Percentiles rank a stretch among this genome's conserved stretches.
phyloP scores from a whole-genome alignment of 1,139 yeast species.

The Schizosaccharomyces versatilis region DNA sequence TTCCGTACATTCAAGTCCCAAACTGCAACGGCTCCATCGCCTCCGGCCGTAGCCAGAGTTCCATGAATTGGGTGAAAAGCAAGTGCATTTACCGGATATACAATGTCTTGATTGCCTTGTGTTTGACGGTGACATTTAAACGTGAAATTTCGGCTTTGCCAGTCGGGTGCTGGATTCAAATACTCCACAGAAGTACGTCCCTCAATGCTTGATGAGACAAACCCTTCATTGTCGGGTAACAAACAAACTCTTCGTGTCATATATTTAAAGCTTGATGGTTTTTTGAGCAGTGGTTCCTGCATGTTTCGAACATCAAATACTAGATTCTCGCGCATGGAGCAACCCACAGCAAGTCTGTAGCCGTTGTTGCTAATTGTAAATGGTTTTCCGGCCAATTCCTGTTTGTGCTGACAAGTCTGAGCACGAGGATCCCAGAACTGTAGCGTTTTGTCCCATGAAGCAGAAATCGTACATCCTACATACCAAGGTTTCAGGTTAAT shows the following conservation, averaged over 20 bases:
- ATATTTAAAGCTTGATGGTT: conserved; percentile 51
- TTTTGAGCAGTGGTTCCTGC: conserved; percentile 26
- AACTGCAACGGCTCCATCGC: conserved; percentile 51
- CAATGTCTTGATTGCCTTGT: conserved; percentile 35
- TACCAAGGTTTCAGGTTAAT: background rate
- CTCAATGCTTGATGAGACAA: conserved; percentile 61
- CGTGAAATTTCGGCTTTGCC: conserved; percentile 39
- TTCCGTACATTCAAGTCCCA: conserved; percentile 55
- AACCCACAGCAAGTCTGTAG: conserved; percentile 32
- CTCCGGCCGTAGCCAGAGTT: conserved; percentile 52
- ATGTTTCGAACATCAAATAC: conserved; percentile 35
- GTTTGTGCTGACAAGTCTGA: conserved; percentile 9
- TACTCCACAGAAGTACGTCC: conserved; percentile 72
- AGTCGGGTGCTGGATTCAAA: conserved; percentile 30
- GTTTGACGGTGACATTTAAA: conserved; percentile 57
- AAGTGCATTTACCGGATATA: conserved; percentile 55
- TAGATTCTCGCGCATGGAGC: conserved; percentile 32
- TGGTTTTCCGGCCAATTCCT: conserved; percentile 31
- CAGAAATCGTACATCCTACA: conserved; percentile 22
- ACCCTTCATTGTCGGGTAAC: conserved; percentile 24
- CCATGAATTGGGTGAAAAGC: conserved; percentile 29
- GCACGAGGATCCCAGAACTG: conserved; percentile 22
- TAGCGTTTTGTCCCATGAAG: conserved; percentile 34
- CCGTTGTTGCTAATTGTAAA: conserved; percentile 39
- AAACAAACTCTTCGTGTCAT: conserved; percentile 2